phyloP scores from a whole-genome alignment of 176 grass and related monocot species.

The Dendrocalamus sinicus region DNA sequence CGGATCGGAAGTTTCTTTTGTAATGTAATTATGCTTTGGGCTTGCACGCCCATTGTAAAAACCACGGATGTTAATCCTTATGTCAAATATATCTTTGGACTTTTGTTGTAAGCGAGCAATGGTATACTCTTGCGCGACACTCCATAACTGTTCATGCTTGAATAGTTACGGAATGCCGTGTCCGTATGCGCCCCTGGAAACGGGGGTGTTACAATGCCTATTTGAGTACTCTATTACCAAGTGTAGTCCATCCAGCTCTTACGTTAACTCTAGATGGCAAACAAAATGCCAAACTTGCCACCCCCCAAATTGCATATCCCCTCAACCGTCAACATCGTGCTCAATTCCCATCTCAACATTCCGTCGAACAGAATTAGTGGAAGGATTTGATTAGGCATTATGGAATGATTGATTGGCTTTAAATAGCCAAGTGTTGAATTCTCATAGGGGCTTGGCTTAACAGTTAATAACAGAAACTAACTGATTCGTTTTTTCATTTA shows the following conservation, averaged over 20 bases:
- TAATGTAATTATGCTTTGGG: no score
- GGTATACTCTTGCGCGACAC: no score
- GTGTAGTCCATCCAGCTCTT: conserved; percentile 5
- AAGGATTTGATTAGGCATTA: conserved; percentile 21
- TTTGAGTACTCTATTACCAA: conserved; percentile 13
- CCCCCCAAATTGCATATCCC: not conserved
- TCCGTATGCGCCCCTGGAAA: no score
- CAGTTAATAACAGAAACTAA: conserved; percentile 19
- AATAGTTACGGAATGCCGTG: no score
- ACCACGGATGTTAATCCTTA: no score
- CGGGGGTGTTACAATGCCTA: no score
- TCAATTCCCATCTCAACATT: conserved; percentile 30
- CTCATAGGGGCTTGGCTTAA: not conserved
- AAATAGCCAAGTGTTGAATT: not conserved
- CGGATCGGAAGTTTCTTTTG: no score
- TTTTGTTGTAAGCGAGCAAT: no score
- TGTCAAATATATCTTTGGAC: no score
- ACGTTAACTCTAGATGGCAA: conserved; percentile 31
- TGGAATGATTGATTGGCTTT: not conserved
- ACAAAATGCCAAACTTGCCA: not conserved
- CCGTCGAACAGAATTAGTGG: conserved; percentile 22
- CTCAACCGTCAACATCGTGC: not conserved
- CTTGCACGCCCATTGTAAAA: no score
- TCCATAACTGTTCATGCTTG: no score
- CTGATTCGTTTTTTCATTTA: not conserved